Evolutionary conservation across 768 basidiomycete species (phyloP).

Genomic region (Kwoniella bestiolae): DNA sequence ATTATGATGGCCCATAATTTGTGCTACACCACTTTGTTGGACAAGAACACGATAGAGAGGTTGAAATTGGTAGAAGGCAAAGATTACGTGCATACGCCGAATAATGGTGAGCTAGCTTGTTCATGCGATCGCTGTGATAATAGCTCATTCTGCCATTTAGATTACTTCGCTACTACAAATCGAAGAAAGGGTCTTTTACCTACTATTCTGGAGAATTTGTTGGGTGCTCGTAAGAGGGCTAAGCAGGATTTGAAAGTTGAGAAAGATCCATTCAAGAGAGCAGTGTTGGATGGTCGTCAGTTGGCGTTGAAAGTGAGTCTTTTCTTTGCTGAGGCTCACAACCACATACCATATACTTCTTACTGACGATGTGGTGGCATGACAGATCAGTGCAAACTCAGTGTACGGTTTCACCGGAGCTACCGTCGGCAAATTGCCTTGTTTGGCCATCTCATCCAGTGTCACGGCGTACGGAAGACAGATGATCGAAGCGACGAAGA

Average conservation of each 20-base stretch:
- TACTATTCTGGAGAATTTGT: slow-evolving; percentile 88
- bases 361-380: background rate
- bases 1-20: slow-evolving; percentile 99
- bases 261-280: slow-evolving; percentile 94
- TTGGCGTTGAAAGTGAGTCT: slow-evolving; percentile 94
- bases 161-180: slow-evolving; percentile 76
- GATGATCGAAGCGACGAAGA: slow-evolving; percentile 98
- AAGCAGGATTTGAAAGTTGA: slow-evolving; percentile 96
- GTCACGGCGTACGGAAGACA: slow-evolving; percentile 94
- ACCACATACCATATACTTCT: background rate
- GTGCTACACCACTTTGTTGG: slow-evolving; percentile 95
- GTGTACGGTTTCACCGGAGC: slow-evolving; percentile 99
- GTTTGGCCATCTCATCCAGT: slow-evolving; percentile 92
- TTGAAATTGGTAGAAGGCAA: slow-evolving; percentile 77
- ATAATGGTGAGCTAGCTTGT: slow-evolving; percentile 70
- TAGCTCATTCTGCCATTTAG: slow-evolving; percentile 59
- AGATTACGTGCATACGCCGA: slow-evolving; percentile 93
- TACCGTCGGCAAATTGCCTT: slow-evolving; percentile 94
- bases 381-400: slow-evolving; percentile 94
- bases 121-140: background rate
- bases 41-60: slow-evolving; percentile 75
- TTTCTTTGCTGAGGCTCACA: slow-evolving; percentile 12
- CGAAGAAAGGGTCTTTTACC: slow-evolving; percentile 88
- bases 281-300: slow-evolving; percentile 95
- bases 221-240: slow-evolving; percentile 89